Conservation (phyloP, 805 yeast species). For the Candida nonsorbophila region DNA sequence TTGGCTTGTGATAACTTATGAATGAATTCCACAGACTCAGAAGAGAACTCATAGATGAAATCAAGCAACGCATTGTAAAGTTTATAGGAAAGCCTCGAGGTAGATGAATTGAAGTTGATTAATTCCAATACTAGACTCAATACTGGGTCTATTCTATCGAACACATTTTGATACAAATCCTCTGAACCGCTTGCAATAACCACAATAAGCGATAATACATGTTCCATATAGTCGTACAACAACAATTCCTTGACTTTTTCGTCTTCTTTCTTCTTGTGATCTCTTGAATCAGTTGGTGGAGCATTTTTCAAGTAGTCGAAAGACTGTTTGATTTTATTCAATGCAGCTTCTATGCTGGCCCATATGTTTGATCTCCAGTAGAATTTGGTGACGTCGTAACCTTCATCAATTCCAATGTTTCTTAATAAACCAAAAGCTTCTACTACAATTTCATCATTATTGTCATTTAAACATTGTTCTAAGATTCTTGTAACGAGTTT, state of each 20-base stretch:
- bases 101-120: constrained; percentile 26
- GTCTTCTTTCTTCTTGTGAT: constrained; percentile 15
- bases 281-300: constrained; percentile 4
- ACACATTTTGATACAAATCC: constrained; percentile 42
- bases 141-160: constrained; percentile 36
- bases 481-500: constrained; percentile 59
- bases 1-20: constrained; percentile 18
- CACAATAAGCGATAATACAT: constrained; percentile 61
- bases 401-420: constrained; percentile 80
- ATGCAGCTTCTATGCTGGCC: constrained; percentile 48
- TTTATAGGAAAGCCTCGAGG: constrained; percentile 26
- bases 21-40: constrained; percentile 54
- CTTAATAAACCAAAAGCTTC: constrained; percentile 79
- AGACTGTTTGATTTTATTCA: constrained; percentile 47
- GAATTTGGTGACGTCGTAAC: constrained; percentile 71
- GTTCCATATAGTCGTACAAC: constrained; percentile 66
- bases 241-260: constrained; percentile 43
- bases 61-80: constrained; percentile 52
- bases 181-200: constrained; percentile 63
- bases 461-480: constrained; percentile 61
- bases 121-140: constrained; percentile 32
- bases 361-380: constrained; percentile 79
- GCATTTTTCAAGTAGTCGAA: constrained; percentile 34
- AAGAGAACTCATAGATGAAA: constrained; percentile 54
- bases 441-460: constrained; percentile 68